Conservation (phyloP, 2,329 filamentous ascomycete genomes). For the Phaeosphaeriaceae sp. region DNA sequence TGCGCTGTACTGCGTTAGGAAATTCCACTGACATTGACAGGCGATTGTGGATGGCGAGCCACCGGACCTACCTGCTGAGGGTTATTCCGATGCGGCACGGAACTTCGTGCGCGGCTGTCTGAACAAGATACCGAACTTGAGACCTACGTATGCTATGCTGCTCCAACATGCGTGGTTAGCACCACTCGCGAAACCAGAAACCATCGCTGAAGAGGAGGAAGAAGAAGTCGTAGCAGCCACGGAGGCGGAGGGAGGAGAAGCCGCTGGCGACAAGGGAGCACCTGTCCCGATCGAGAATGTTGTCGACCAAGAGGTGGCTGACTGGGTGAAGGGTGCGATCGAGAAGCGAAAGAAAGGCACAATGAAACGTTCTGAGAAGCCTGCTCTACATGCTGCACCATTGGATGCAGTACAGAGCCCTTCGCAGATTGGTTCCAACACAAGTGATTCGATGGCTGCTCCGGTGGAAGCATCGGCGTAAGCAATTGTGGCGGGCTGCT, state of each 20-base stretch:
- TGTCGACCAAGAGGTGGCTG: constrained; percentile 81
- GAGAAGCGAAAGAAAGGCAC: constrained; percentile 68
- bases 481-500: neutral
- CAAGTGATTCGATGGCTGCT: constrained; percentile 24
- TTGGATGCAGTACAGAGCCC: constrained; percentile 70
- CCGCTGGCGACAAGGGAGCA: constrained; percentile 39
- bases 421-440: constrained; percentile 31
- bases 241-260: constrained; percentile 51
- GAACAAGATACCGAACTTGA: constrained; percentile 88
- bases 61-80: constrained; percentile 79
- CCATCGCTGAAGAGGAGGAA: constrained; percentile 74
- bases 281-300: constrained; percentile 46
- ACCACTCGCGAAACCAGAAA: constrained; percentile 76
- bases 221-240: constrained; percentile 58
- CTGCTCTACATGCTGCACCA: constrained; percentile 86
- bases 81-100: constrained; percentile 79
- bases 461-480: constrained; percentile 26
- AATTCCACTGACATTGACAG: constrained; percentile 55
- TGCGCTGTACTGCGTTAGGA: neutral
- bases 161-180: constrained; percentile 89
- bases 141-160: constrained; percentile 93
- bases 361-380: constrained; percentile 63
- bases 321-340: constrained; percentile 80
- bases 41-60: constrained; percentile 98
- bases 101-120: constrained; percentile 90